Base-by-base conservation (phyloP, 768 basidiomycete species). In the Collybia sp. region DNA sequence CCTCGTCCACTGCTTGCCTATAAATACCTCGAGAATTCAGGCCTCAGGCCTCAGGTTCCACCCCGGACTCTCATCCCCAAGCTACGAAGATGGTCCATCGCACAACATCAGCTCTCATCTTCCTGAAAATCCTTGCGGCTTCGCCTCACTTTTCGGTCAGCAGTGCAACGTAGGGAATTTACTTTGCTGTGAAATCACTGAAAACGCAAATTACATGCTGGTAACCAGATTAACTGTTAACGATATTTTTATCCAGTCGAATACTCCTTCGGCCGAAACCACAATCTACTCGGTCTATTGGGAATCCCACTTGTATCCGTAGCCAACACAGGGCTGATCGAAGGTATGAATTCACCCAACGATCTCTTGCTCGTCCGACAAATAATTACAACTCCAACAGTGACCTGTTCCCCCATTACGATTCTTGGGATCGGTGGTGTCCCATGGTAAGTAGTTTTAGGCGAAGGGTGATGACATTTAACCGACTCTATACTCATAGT, bases 391-490 rank as follows among this genome's bases (percentile, higher is more conserved):
- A 15, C 25, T 30, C 16, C 6, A 9, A 42, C 35, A 50, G 53
- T 67, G 5, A 59, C 44, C 43, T 69, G 67, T 57, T 55, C 53
- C 36, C 67, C 67, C 19, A 55, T 67, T 44, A 47, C 51, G 19
- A 47, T 63, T 44, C 43, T 65, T 43, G 63, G 63, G 8, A 43
- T 44, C 36, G 49, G 49, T 11, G 55, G 62, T 18, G 55, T 32
- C 39, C 52, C 53, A 11, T 63, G 58, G 58, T 52, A 38, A 33
- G 51, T 45, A 33, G 43, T 8, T 34, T 9, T 5, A 1, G 12
- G 5, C 19, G 17, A 8, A n/a, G 40, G 32, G 19, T 30, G 33
- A 15, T 12, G 19, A 17, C 18, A 49, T 9, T 11, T 46, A 30
- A 15, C 15, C 38, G 19, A 36, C 20, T 25, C 11, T 15, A 34